Conservation (phyloP, 139 green algal genomes). For the Chlamydomonas eustigma region DNA sequence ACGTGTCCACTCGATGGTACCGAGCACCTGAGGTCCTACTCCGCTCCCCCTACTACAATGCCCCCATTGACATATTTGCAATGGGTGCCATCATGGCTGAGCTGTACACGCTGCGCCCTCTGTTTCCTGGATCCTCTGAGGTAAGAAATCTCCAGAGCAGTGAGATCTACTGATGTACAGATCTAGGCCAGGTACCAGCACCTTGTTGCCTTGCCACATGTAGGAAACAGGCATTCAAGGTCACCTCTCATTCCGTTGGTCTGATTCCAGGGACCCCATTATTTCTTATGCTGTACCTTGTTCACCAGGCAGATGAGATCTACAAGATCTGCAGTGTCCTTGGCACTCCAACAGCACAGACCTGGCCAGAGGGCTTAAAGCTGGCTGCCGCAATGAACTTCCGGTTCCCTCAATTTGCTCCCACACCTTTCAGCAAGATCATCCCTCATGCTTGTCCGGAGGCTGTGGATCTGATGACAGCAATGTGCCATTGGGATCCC, state of each 20-base stretch:
- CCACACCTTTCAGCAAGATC: conserved; percentile 18
- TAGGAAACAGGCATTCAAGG: no score
- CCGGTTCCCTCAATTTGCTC: conserved; percentile 42
- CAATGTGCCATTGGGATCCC: conserved; percentile 81
- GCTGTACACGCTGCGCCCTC: conserved; percentile 86
- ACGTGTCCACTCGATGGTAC: conserved; percentile 37
- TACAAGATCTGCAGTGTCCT: conserved; percentile 90
- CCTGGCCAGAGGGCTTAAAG: conserved; percentile 82
- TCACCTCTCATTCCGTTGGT: no score
- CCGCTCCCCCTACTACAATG: conserved; percentile 75
- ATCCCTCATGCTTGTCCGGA: conserved; percentile 75
- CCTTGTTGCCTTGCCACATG: no score
- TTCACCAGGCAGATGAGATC: conserved; percentile 90
- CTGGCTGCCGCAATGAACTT: conserved; percentile 84
- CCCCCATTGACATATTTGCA: conserved; percentile 91
- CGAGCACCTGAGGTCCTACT: conserved; percentile 69
- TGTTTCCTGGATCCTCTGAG: conserved; percentile 68
- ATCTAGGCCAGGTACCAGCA: no score
- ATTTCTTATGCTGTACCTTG: no score
- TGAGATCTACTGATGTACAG: no score
- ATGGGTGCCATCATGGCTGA: conserved; percentile 95
- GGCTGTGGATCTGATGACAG: conserved; percentile 83
- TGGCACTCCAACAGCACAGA: conserved; percentile 74
- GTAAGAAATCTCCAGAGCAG: no score
- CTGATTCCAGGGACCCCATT: no score